Conservation (phyloP, 129 eudicot genomes). For the Ambrosia trifida region DNA sequence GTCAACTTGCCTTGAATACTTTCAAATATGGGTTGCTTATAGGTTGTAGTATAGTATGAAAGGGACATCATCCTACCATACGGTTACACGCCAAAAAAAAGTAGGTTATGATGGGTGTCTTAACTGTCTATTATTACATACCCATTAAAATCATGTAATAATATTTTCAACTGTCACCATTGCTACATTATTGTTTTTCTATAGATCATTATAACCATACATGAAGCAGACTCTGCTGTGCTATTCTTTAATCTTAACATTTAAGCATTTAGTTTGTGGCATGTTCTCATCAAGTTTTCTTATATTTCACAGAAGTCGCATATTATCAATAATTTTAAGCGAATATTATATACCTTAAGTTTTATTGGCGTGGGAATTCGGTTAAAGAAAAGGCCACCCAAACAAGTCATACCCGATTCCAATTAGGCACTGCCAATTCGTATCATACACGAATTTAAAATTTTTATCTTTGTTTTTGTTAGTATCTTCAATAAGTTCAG, state of each 20-base stretch:
- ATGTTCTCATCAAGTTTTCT: conserved; percentile 13
- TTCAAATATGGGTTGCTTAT: conserved; percentile 8
- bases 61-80: conserved; percentile 16
- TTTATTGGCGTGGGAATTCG: background rate
- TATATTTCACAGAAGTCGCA: background rate
- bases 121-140: background rate
- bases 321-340: background rate
- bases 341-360: background rate
- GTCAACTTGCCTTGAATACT: background rate
- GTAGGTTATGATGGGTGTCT: conserved; percentile 10
- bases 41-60: conserved; percentile 22
- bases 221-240: background rate
- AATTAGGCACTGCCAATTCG: background rate
- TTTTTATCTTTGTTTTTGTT: background rate
- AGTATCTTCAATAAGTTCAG: conserved; percentile 1
- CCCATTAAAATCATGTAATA: conserved; percentile 19
- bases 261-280: background rate
- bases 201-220: background rate
- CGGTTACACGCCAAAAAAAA: conserved; percentile 18
- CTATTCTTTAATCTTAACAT: background rate
- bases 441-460: background rate
- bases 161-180: background rate
- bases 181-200: conserved; percentile 8
- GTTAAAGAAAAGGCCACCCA: background rate
- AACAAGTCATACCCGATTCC: background rate